Conservation (phyloP, 176 grass and related monocot species). For the Rhynchospora breviuscula region DNA sequence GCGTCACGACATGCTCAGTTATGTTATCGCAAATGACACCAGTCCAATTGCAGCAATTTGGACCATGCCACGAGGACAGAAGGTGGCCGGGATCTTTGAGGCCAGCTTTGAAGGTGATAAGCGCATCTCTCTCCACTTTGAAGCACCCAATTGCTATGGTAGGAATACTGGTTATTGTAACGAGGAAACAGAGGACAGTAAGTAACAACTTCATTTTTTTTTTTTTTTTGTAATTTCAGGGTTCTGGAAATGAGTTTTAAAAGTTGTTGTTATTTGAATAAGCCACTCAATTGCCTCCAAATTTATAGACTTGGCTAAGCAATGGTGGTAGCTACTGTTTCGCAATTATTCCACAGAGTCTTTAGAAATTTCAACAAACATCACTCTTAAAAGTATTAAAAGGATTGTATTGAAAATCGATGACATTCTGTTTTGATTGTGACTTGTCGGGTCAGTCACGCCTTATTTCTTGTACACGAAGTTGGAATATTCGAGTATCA, state of each 20-base stretch:
- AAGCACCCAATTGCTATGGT: background rate
- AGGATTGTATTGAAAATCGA: background rate
- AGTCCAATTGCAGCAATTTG: conserved; percentile 31
- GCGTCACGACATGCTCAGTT: conserved; percentile 11
- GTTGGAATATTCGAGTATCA: no score
- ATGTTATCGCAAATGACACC: conserved; percentile 22
- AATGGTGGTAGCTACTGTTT: no score
- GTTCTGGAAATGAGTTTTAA: background rate
- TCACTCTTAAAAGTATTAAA: background rate
- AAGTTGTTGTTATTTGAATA: background rate
- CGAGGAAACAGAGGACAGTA: background rate
- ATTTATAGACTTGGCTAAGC: background rate
- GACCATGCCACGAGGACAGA: conserved; percentile 31
- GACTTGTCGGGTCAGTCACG: background rate
- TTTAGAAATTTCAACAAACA: background rate
- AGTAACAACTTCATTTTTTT: background rate
- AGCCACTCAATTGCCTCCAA: background rate
- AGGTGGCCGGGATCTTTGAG: background rate
- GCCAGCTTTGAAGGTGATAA: conserved; percentile 10
- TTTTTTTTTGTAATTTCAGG: background rate
- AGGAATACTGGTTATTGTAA: background rate
- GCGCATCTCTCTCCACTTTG: background rate
- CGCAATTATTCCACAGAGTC: no score
- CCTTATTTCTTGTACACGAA: background rate
- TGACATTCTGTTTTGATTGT: background rate